Base-by-base conservation (phyloP, 805 yeast genomes). In the Teunomyces funiuensis region DNA sequence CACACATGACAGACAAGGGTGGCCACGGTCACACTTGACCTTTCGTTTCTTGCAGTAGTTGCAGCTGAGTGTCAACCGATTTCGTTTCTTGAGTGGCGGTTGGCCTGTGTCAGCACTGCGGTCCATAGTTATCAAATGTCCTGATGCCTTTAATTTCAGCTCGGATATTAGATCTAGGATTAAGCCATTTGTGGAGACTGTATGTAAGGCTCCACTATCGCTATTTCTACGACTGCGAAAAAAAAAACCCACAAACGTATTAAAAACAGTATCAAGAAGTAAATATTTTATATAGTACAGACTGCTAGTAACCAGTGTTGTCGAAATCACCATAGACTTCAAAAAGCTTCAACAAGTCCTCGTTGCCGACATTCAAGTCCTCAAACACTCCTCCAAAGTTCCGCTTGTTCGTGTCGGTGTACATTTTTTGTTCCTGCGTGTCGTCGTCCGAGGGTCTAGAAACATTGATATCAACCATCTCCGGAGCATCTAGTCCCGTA, bases 21-120 rank as follows among this genome's bases (percentile, higher is more conserved):
- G 44, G 10, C 57, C 57, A 23, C 69, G 52, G 47, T 67, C 71
- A 49, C 73, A 67, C 39, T 61, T 65, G 31, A 66, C 67, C 44
- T 67, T 67, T 23, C 71, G 44, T 38, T 49, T 52, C 41, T 63
- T 61, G 52, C 73, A 67, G 28, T 55, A 58, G 37, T 45, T 52
- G 43, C 73, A 67, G 45, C 62, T 67, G 18, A 62, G 57, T 18
- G 68, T 53, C n/a, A 54, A 41, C 42, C 71, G 54, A 37, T 53
- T 51, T 28, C 69, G 43, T 37, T 57, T 63, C 20, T 36, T 47
- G 15, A 14, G 17, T 15, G 22, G 18, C n/a, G 17, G 30, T 23
- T 11, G 30, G 10, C 11, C 28, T 10, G n/a, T n/a, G n/a, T n/a
- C n/a, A n/a, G n/a, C n/a, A n/a, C n/a, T n/a, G n/a, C n/a, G n/a